Conservation (phyloP, 805 yeast genomes). For the Barnettozyma sp. region DNA sequence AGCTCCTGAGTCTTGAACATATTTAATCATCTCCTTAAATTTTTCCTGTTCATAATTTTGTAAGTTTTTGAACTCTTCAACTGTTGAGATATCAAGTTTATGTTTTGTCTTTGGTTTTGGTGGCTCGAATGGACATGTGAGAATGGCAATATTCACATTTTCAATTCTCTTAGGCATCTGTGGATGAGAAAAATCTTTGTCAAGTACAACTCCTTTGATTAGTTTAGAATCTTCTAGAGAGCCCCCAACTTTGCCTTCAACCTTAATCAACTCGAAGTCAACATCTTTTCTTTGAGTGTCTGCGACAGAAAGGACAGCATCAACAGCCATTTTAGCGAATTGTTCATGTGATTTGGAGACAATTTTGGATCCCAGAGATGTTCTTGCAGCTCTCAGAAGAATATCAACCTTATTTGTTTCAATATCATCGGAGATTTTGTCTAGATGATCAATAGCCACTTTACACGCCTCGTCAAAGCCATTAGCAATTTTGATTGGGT, state of each 20-base stretch:
- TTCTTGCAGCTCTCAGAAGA: slow-evolving; percentile 85
- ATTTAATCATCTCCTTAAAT: slow-evolving; percentile 82
- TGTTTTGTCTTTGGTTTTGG: slow-evolving; percentile 99
- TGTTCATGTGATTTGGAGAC: slow-evolving; percentile 90
- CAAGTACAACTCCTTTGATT: slow-evolving; percentile 87
- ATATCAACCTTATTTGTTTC: slow-evolving; percentile 34
- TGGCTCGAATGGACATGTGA: slow-evolving; percentile 98
- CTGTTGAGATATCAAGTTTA: slow-evolving; percentile 87
- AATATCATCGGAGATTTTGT: slow-evolving; percentile 64
- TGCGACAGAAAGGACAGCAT: slow-evolving; percentile 87
- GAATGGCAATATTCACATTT: slow-evolving; percentile 85
- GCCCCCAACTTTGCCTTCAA: slow-evolving; percentile 96
- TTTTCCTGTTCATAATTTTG: slow-evolving; percentile 90
- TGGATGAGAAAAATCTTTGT: slow-evolving; percentile 96
- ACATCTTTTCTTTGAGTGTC: slow-evolving; percentile 91
- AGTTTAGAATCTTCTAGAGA: slow-evolving; percentile 77
- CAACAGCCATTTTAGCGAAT: slow-evolving; percentile 96
- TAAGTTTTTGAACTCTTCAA: slow-evolving; percentile 85
- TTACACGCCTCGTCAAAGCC: slow-evolving; percentile 97
- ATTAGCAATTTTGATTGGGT: slow-evolving; percentile 93
- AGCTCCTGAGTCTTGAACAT: slow-evolving; percentile 86
- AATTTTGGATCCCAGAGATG: slow-evolving; percentile 91
- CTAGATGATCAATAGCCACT: slow-evolving; percentile 74
- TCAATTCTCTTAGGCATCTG: slow-evolving; percentile 85
- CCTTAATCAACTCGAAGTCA: slow-evolving; percentile 91